Evolutionary conservation across 106 monocot species (phyloP), one percentile per base, ranked within the genome.

Genomic region (Acanthochlamys bracteata): DNA sequence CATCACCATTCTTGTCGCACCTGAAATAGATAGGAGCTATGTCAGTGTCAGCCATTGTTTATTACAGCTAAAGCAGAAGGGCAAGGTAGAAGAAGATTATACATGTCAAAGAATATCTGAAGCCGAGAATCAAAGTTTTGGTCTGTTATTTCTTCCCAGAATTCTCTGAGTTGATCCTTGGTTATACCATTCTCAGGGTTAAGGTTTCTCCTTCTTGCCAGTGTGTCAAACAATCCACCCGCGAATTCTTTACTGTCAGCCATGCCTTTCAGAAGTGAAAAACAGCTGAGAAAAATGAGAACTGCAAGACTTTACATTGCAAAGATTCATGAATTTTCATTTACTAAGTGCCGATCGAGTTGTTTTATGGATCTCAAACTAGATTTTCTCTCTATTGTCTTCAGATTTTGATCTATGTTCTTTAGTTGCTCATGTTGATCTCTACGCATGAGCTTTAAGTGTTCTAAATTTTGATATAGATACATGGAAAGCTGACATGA

Each of bases 1-100:
- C 96, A 68, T 91, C 96, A 14, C 88, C 91, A 57, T 98, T 98
- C 79, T 98, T 91, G 72, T 98, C 96, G 47, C 96, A 98, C 96
- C 96, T 96, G 26, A 8, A 43, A 39, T n/a, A 63, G 14, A 62
- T 43, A 33, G 33, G 6, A 33, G 33, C 15, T 61, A 43, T 27
- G 22, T 42, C 55, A 76, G 17, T 20, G 39, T 16, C 19, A 12
- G 20, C 20, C 15, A 64, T 61, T 15, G 12, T 25, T 14, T 33
- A 33, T 33, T 33, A 1, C 1, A 33, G 33, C 33, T 33, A 1
- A 33, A 25, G 9, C 40, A 55, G 16, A 68, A 13, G 60, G 41
- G 57, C 20, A 52, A 7, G 46, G 33, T 13, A 39, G 63, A 43
- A 25, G 20, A 53, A 22, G 27, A 42, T 11, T 11, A 63, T 96